Evolutionary conservation across 805 yeast genomes (phyloP).

Genomic region (Grigorovia yakushimaensis): DNA sequence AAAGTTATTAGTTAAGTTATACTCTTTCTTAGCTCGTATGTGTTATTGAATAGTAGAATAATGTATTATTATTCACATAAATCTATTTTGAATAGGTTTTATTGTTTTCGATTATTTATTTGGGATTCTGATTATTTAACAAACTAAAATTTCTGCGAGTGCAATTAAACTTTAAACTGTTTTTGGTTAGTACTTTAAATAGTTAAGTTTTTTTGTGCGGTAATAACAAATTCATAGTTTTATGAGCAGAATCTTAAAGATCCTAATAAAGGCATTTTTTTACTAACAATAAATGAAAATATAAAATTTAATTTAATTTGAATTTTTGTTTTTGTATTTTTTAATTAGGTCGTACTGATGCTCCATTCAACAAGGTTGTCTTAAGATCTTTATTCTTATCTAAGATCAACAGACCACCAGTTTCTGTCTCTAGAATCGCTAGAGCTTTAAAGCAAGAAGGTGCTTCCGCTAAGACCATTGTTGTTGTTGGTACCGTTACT

Average conservation of each 20-base stretch:
- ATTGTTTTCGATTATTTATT: neutral
- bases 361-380: conserved; percentile 96
- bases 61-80: neutral
- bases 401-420: conserved; percentile 99
- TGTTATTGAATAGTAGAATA: conserved; percentile 24
- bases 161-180: conserved; percentile 13
- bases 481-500: conserved; percentile 98
- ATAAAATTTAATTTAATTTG: conserved; percentile 28
- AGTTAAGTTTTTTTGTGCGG: conserved; percentile 14
- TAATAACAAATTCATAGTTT: conserved; percentile 7
- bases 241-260: conserved; percentile 40
- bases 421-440: conserved; percentile 84
- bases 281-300: neutral
- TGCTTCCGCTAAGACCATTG: conserved; percentile 85
- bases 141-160: conserved; percentile 29
- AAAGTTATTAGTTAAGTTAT: conserved; percentile 93
- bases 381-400: conserved; percentile 92
- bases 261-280: conserved; percentile 6
- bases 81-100: neutral
- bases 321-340: conserved; percentile 4
- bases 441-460: conserved; percentile 76
- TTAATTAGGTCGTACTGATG: conserved; percentile 86
- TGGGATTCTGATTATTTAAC: neutral
- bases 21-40: conserved; percentile 99
- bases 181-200: neutral